Conservation (phyloP, 768 basidiomycete genomes). For the Suillus tomentosus region DNA sequence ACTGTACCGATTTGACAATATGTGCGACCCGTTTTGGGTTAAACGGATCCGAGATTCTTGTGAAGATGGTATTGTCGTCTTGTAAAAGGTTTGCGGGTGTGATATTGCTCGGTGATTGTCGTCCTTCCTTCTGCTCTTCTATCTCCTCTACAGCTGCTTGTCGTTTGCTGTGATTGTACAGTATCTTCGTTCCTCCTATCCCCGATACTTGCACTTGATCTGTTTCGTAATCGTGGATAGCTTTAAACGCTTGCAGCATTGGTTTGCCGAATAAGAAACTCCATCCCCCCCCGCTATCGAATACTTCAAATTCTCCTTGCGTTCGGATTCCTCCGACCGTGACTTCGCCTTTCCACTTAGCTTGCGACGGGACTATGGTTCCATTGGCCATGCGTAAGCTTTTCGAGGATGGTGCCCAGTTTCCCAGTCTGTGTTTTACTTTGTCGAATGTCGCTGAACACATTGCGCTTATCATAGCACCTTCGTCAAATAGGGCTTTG, state of each 20-base stretch:
- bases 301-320: slow-evolving; percentile 7
- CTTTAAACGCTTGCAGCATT: slow-evolving; percentile 24
- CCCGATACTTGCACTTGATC: background rate
- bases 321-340: background rate
- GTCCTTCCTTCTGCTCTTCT: too few species aligned
- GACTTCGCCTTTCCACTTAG: slow-evolving; percentile 10
- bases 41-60: too few species aligned
- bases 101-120: too few species aligned
- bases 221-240: slow-evolving; percentile 26
- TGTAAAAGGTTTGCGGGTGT: too few species aligned
- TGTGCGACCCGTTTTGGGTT: too few species aligned
- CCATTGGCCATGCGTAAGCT: slow-evolving; percentile 39
- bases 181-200: background rate
- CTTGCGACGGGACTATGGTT: slow-evolving; percentile 1
- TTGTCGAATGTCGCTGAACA: slow-evolving; percentile 12
- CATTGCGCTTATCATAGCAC: slow-evolving; percentile 33
- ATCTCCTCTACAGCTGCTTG: slow-evolving; percentile 20
- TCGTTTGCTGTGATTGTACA: slow-evolving; percentile 23
- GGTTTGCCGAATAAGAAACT: slow-evolving; percentile 33
- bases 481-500: slow-evolving; percentile 26
- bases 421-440: slow-evolving; percentile 15
- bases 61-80: too few species aligned
- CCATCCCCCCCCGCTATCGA: slow-evolving; percentile 31
- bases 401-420: slow-evolving; percentile 16
- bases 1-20: too few species aligned